Evolutionary conservation across 1,284 basidiomycete species (phyloP), one percentile per base, ranked within the genome.

Genomic region (Malassezia globosa): DNA sequence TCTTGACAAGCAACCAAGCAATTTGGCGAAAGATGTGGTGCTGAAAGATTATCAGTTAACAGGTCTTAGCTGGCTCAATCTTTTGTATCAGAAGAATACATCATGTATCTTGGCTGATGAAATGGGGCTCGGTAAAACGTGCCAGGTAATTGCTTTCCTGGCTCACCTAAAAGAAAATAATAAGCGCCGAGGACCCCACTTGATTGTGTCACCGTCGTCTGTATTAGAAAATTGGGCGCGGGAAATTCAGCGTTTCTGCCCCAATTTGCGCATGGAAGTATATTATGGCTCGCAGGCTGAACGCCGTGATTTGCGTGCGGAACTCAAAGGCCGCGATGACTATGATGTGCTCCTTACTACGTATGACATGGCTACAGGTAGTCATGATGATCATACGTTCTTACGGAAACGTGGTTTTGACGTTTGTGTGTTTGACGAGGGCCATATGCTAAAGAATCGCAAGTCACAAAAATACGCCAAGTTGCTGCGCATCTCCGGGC

Each of bases 151-250:
- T 65, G 84, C 88, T 45, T 94, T 99, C 76, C 80, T 97, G 48
- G 85, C 90, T 2, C 79, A 85, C 60, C 77, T 96, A 50, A 88
- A 87, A 69, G 82, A 87, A 61, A 78, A 76, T 45, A 82, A 82
- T 11, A 78, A 78, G 39, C 77, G 76, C 42, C 88, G 46, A 7
- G 62, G 92, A 0, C 89, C 90, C 16, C 89, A 96, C 74, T 80
- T 97, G 26, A 79, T 99, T 48, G 82, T 97, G 55, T 94, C 96
- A 5, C 65, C 64, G 13, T 89, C 90, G 1, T 97, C 92, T 2
- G 96, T 90, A 0, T 75, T 97, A 19, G 94, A 97, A 73, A 97
- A 99, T 67, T 99, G 94, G 94, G 84, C 85, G 69, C 81, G 94
- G 56, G 94, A 99, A 73, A 95, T 99, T 68, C 79, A 81, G 31